Conservation (phyloP, 345 rosid genomes). For the Luvunga scandens region DNA sequence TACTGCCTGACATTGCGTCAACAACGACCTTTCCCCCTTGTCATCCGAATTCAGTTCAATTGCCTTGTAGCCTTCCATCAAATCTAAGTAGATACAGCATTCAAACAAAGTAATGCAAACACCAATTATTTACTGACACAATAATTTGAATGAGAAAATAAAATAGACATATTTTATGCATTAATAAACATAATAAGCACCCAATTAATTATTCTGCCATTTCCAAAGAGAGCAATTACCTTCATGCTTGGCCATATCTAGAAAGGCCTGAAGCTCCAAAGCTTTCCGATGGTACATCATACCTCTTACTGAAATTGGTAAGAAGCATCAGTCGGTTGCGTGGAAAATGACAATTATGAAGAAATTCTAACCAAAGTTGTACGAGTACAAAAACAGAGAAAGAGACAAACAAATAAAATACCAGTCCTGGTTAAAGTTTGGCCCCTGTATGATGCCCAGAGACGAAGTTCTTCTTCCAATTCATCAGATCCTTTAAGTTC, state of each 20-base stretch:
- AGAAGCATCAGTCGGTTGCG: constrained; percentile 10
- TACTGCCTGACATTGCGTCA: constrained; percentile 94
- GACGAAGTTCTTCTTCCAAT: constrained; percentile 73
- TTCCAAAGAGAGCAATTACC: constrained; percentile 41
- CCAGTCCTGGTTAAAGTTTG: constrained; percentile 99
- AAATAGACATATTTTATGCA: neutral
- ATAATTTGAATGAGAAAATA: neutral
- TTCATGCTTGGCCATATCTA: constrained; percentile 98
- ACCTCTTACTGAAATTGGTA: constrained; percentile 74
- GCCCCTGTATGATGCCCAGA: constrained; percentile 98
- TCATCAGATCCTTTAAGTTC: constrained; percentile 57
- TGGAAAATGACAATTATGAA: neutral
- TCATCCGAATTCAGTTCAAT: constrained; percentile 68
- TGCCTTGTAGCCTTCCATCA: constrained; percentile 98
- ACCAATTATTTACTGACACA: constrained; percentile 7
- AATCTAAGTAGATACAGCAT: constrained; percentile 49
- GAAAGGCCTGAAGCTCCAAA: constrained; percentile 98
- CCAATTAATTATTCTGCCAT: neutral
- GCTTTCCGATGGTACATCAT: constrained; percentile 99
- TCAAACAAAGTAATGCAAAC: constrained; percentile 20
- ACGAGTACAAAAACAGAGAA: neutral
- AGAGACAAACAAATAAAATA: constrained; percentile 19
- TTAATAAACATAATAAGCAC: neutral
- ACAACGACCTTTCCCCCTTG: constrained; percentile 74
- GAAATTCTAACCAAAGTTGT: constrained; percentile 1